Conservation (phyloP, 352 stramenopile species). For the Globisporangium abappressorium region DNA sequence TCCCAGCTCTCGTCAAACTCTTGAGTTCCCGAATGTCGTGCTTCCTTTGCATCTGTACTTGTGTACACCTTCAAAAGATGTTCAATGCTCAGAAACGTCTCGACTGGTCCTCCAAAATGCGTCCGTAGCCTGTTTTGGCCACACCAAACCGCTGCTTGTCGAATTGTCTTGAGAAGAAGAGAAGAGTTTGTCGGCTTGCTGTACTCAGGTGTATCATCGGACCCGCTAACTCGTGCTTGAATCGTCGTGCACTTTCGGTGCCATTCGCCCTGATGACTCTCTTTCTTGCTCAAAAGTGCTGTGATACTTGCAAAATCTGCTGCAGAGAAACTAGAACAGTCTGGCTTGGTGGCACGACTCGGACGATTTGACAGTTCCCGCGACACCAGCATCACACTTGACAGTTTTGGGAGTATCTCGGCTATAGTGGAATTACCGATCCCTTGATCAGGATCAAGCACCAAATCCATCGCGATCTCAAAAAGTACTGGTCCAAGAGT, state of each 20-base stretch:
- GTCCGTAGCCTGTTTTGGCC: constrained; percentile 72
- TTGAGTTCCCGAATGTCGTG: neutral
- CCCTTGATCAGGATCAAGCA: constrained; percentile 14
- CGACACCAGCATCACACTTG: constrained; percentile 10
- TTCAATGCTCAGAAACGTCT: constrained; percentile 80
- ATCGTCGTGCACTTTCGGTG: constrained; percentile 23
- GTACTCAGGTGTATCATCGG: neutral
- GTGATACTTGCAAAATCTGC: constrained; percentile 51
- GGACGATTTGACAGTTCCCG: constrained; percentile 8
- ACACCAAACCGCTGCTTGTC: constrained; percentile 63
- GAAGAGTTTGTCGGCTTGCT: constrained; percentile 17
- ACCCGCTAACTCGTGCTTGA: constrained; percentile 6
- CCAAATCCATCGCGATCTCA: constrained; percentile 14
- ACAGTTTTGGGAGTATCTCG: constrained; percentile 7
- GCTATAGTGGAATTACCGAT: neutral
- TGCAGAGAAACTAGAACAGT: constrained; percentile 22
- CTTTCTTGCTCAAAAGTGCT: constrained; percentile 25
- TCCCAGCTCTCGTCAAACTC: neutral
- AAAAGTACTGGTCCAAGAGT: constrained; percentile 12
- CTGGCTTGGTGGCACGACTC: neutral
- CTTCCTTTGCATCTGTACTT: neutral
- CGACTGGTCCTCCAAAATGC: constrained; percentile 66
- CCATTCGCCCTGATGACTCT: constrained; percentile 35
- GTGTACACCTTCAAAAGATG: constrained; percentile 46
- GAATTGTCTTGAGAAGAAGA: constrained; percentile 32